Base-by-base conservation (phyloP, 2,329 filamentous ascomycete genomes). In the Diplodia seriata region DNA sequence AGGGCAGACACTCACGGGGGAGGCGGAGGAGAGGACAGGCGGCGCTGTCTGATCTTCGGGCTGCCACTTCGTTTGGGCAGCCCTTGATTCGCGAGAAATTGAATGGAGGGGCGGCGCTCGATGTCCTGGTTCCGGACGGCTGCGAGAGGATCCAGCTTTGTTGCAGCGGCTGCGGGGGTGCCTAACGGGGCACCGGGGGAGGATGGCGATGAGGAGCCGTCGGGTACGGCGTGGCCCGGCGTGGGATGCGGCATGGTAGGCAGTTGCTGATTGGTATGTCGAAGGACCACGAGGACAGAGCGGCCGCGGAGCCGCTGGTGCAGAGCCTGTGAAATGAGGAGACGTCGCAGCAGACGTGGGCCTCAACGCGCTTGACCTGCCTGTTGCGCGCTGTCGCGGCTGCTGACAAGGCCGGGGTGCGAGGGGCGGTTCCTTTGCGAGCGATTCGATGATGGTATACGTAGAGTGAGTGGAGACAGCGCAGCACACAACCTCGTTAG, bases 11-110 rank as follows among this genome's bases (percentile, higher is more conserved):
- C 78, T 78, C 75, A 80, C 79, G 78, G 78, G 64, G 79, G 79
- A 69, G 79, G 79, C 20, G 79, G 79, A 70, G 79, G 79, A 63
- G 77, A 79, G 57, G 77, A 79, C 69, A 80, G 72, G 20, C 78
- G 76, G 43, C 78, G 74, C 70, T 74, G 74, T 36, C 59, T 55
- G 40, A 64, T 51, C 40, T 68, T 68, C 38, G 66, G 66, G 47
- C 66, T 68, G 38, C 59, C 66, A 18, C 66, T 68, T 14, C 66
- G 64, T 55, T 50, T 66, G 29, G 75, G 65, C 72, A 68, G 53
- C 31, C 70, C 69, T 75, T 78, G 68, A 57, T 78, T 76, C 36
- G 76, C 69, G 54, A 76, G 70, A 68, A 80, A 80, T 70, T 80
- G 78, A 36, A 80, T 77, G 7, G 77, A 78, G 20, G 77, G 74